phyloP scores from a whole-genome alignment of 2,329 filamentous ascomycete species.

The Xylariaceae sp. region DNA sequence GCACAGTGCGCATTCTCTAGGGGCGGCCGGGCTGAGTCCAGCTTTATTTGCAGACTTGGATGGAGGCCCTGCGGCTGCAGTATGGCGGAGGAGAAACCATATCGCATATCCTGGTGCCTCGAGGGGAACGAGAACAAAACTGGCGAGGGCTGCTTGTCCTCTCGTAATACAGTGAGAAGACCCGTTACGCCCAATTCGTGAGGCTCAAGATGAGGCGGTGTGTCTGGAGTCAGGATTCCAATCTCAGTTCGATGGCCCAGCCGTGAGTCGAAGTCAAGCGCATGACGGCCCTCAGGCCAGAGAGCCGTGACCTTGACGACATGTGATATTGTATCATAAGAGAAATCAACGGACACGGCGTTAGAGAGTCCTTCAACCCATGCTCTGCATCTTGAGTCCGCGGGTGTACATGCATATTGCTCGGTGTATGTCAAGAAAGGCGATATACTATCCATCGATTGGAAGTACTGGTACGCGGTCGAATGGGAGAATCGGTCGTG shows the following conservation, averaged over 20 bases:
- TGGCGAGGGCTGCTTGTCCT: constrained; percentile 66
- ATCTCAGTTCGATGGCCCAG: constrained; percentile 65
- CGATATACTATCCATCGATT: constrained; percentile 54
- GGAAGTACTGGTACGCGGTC: constrained; percentile 66
- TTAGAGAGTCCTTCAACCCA: constrained; percentile 22
- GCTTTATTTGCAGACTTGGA: constrained; percentile 67
- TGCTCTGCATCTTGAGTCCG: constrained; percentile 19
- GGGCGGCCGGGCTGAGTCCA: constrained; percentile 51
- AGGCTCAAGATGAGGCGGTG: constrained; percentile 52
- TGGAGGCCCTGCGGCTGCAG: constrained; percentile 75
- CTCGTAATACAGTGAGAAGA: constrained; percentile 71
- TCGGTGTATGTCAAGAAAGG: constrained; percentile 49
- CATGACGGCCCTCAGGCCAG: constrained; percentile 49
- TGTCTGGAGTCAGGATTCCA: constrained; percentile 68
- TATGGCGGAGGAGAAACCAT: constrained; percentile 61
- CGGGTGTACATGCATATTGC: constrained; percentile 31
- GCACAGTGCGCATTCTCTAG: constrained; percentile 58
- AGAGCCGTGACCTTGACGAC: constrained; percentile 60
- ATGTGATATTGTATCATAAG: constrained; percentile 64
- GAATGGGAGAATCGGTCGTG: constrained; percentile 55
- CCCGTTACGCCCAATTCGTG: constrained; percentile 78
- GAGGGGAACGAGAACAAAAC: constrained; percentile 81
- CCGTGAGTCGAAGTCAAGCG: constrained; percentile 36
- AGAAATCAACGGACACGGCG: constrained; percentile 62
- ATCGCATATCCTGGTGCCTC: constrained; percentile 60